phyloP scores from a whole-genome alignment of 108 stramenopile genomes.

The Skeletonema potamos region DNA sequence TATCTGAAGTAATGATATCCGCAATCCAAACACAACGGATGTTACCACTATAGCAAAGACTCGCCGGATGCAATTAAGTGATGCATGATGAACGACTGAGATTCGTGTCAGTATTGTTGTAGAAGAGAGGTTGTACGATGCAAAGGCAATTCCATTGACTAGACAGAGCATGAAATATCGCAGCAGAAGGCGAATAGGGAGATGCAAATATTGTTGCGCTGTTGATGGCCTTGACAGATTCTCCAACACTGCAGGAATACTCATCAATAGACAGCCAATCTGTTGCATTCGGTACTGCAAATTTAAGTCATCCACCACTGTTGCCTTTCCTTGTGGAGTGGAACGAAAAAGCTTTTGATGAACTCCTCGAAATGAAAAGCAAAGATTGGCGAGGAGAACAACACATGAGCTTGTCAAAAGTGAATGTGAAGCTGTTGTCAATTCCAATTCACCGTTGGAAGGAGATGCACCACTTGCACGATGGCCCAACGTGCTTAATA shows the following conservation, averaged over 20 bases:
- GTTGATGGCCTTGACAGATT: slow-evolving; percentile 6
- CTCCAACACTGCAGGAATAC: slow-evolving; percentile 35
- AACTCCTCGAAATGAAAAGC: slow-evolving; percentile 84
- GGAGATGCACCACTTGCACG: neutral
- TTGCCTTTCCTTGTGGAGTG: slow-evolving; percentile 45
- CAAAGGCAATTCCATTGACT: slow-evolving; percentile 75
- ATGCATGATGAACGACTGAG: slow-evolving; percentile 81
- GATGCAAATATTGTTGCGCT: neutral
- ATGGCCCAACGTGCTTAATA: slow-evolving; percentile 68
- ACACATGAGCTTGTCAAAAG: slow-evolving; percentile 39
- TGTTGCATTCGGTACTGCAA: slow-evolving; percentile 87
- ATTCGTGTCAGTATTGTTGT: slow-evolving; percentile 71
- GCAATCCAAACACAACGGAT: slow-evolving; percentile 63
- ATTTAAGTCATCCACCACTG: slow-evolving; percentile 63
- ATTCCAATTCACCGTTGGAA: neutral
- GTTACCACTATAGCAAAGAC: slow-evolving; percentile 83
- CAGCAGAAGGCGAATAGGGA: neutral
- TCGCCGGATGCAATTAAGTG: slow-evolving; percentile 79
- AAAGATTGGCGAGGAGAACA: slow-evolving; percentile 77
- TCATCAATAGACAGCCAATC: slow-evolving; percentile 52
- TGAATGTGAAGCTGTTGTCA: slow-evolving; percentile 14
- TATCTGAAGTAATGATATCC: slow-evolving; percentile 47
- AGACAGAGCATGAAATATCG: slow-evolving; percentile 46
- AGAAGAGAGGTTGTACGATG: slow-evolving; percentile 73
- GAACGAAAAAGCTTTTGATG: slow-evolving; percentile 81